Evolutionary conservation across 2,329 filamentous ascomycete genomes (phyloP).

Genomic region (Thielaviopsis populi): DNA sequence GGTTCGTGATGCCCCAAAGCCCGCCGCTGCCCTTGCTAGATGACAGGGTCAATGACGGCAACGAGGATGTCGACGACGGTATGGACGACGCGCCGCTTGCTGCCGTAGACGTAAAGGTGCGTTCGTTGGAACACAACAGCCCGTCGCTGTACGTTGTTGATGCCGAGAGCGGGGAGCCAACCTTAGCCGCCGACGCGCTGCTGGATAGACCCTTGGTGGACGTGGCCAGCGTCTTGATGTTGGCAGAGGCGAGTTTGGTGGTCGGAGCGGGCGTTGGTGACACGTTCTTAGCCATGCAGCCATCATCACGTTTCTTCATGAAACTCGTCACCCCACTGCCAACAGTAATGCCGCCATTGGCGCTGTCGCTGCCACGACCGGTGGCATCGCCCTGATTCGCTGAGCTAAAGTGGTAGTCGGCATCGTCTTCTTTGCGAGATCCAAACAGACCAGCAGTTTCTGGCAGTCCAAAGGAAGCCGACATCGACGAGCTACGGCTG

Average conservation of each 20-base stretch:
- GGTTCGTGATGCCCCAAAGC: constrained; percentile 32
- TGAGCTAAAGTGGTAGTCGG: constrained; percentile 19
- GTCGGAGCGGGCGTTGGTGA: not conserved
- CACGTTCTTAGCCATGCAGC: constrained; percentile 7
- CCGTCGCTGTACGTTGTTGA: constrained; percentile 6
- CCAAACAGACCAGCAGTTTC: constrained; percentile 19
- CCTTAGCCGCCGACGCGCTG: not conserved
- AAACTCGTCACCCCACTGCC: constrained; percentile 27
- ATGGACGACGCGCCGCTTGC: constrained; percentile 20
- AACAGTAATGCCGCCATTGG: constrained; percentile 26
- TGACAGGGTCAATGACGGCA: constrained; percentile 23
- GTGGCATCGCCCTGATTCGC: constrained; percentile 18
- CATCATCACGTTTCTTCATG: constrained; percentile 15
- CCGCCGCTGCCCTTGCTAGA: constrained; percentile 27
- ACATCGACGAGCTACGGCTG: constrained; percentile 31
- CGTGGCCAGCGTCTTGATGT: not conserved
- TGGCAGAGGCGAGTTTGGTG: not conserved
- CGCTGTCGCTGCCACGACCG: constrained; percentile 16
- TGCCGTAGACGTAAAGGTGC: constrained; percentile 16
- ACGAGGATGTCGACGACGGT: constrained; percentile 21
- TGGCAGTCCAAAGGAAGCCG: constrained; percentile 16
- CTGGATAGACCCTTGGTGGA: not conserved
- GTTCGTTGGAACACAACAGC: not conserved
- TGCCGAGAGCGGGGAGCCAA: constrained; percentile 10
- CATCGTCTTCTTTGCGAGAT: constrained; percentile 15